Conservation (phyloP, 257 asterid genomes). For the Ehretia macrophylla region DNA sequence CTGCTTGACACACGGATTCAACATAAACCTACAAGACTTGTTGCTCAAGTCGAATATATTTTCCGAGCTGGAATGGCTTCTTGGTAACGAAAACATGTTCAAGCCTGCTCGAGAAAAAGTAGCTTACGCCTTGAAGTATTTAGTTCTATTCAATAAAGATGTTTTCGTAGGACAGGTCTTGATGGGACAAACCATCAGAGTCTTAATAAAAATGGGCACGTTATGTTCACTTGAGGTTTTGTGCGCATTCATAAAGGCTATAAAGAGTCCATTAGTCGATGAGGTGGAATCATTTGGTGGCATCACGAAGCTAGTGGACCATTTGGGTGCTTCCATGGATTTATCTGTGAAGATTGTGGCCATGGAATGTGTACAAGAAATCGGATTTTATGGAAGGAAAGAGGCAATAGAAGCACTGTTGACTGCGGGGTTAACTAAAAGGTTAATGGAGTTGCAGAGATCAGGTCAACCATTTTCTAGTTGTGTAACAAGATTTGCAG, state of each 20-base stretch:
- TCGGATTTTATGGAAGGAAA: slow-evolving; percentile 67
- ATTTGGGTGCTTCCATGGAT: slow-evolving; percentile 23
- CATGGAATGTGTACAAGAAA: slow-evolving; percentile 49
- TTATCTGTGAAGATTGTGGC: slow-evolving; percentile 31
- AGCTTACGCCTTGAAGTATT: slow-evolving; percentile 42
- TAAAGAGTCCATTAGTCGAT: slow-evolving; percentile 72
- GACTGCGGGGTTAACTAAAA: slow-evolving; percentile 38
- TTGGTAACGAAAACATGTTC: slow-evolving; percentile 27
- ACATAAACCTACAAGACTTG: slow-evolving; percentile 47
- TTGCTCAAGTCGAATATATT: slow-evolving; percentile 48
- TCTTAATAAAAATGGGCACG: slow-evolving; percentile 43
- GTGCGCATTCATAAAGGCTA: slow-evolving; percentile 45
- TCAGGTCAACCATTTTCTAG: slow-evolving; percentile 27
- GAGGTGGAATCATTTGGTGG: slow-evolving; percentile 51
- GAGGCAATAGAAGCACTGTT: slow-evolving; percentile 64
- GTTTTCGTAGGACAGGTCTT: slow-evolving; percentile 66
- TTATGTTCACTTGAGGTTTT: slow-evolving; percentile 44
- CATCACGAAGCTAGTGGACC: slow-evolving; percentile 31
- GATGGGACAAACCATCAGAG: slow-evolving; percentile 43
- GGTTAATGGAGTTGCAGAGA: slow-evolving; percentile 50
- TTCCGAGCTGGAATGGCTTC: slow-evolving; percentile 33
- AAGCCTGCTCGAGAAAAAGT: slow-evolving; percentile 48
- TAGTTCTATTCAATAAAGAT: slow-evolving; percentile 68
- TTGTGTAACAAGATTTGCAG: slow-evolving; percentile 60
- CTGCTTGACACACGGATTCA: slow-evolving; percentile 46